phyloP scores from a whole-genome alignment of 805 yeast species.

The Priceomyces fermenticarens region DNA sequence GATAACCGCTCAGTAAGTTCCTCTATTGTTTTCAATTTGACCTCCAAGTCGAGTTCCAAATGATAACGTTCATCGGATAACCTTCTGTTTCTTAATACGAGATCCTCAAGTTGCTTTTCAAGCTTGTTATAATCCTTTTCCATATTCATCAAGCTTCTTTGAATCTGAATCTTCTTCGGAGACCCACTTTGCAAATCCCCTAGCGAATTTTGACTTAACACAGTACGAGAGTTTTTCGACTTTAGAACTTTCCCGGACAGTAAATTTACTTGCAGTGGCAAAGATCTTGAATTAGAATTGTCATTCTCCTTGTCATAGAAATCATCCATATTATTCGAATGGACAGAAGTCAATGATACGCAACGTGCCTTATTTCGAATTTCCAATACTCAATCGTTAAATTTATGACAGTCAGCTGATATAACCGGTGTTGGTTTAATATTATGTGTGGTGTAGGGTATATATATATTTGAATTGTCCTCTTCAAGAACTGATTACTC shows the following conservation, averaged over 20 bases:
- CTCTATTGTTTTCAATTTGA: slow-evolving; percentile 20
- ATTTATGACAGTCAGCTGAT: no score
- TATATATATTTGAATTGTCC: no score
- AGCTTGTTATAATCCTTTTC: slow-evolving; percentile 9
- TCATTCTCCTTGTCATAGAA: slow-evolving; percentile 9
- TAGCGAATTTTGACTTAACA: slow-evolving; percentile 7
- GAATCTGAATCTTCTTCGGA: slow-evolving; percentile 5
- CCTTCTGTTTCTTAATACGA: slow-evolving; percentile 23
- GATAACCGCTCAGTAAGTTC: slow-evolving; percentile 25
- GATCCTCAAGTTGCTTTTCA: slow-evolving; percentile 27
- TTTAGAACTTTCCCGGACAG: slow-evolving; percentile 8
- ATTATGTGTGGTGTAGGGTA: no score
- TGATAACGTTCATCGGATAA: slow-evolving; percentile 24
- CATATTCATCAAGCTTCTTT: slow-evolving; percentile 3
- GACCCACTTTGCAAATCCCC: not conserved
- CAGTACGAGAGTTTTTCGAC: slow-evolving; percentile 11
- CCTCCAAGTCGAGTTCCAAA: slow-evolving; percentile 28
- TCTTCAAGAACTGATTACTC: no score
- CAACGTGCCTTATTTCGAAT: no score
- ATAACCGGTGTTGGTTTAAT: no score
- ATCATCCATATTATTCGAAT: slow-evolving; percentile 7
- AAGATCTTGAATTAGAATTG: slow-evolving; percentile 2
- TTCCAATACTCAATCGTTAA: no score
- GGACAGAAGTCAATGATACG: no score
- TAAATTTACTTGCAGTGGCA: slow-evolving; percentile 1